Base-by-base conservation (phyloP, 768 basidiomycete species). In the Leccinum aurantiacum region DNA sequence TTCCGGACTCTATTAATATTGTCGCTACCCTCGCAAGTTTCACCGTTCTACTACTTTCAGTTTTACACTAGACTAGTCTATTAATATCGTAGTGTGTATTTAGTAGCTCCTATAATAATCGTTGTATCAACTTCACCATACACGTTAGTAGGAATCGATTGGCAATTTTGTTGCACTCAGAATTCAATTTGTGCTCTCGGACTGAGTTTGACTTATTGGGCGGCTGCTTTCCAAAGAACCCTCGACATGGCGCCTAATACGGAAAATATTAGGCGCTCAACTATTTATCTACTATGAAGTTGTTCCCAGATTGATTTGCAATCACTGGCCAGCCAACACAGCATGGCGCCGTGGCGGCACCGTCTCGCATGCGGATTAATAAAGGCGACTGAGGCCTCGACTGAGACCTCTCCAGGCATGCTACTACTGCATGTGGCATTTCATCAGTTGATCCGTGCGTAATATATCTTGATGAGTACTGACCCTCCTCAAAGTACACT, bases 311-410 rank as follows among this genome's bases (percentile, higher is more conserved):
- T n/a, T 33, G 14, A 46, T 64, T 29, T 38, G 13, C 27, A 24
- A 29, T 35, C 37, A 37, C 33, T 35, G 33, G 35, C 48, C 25
- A 29, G 6, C 47, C 57, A 53, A 51, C 47, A 27, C 3, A 27
- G 9, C 29, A 66, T 65, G 67, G 67, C 60, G 62, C 9, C 41
- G 41, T 41, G 41, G 41, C 41, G 53, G 58, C 57, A 64, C 60
- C 50, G 48, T 35, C 6, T 48, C 17, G 8, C 44, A 22, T 19
- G 13, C 19, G 47, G 37, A n/a, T n/a, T 27, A 15, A 48, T 29
- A 15, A 41, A 13, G 9, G 31, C 0, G 3, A 3, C 31, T 55
- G 50, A 47, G 10, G 27, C n/a, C 29, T 33, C 47, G n/a, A 57
- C 51, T 55, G 60, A 38, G 6, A 15, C n/a, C 50, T 49, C 14